Conservation (phyloP, 352 stramenopile species). For the Nothophytophthora sp. region DNA sequence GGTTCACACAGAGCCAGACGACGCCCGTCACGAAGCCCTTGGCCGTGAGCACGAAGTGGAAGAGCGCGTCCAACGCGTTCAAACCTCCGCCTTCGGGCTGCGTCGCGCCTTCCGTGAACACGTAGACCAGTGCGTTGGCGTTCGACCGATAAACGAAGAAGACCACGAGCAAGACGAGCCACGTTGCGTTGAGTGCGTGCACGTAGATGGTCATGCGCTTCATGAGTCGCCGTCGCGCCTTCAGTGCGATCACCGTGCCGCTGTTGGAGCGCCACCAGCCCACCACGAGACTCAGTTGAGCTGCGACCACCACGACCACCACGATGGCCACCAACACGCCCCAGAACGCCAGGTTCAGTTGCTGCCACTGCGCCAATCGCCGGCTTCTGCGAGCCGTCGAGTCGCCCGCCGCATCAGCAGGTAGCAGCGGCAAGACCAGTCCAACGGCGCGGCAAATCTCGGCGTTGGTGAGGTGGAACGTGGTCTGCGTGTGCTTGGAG, state of each 20-base stretch:
- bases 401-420: constrained; percentile 26
- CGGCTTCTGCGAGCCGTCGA: constrained; percentile 5
- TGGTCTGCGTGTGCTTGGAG: constrained; percentile 27
- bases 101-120: constrained; percentile 23
- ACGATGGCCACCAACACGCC: constrained; percentile 55
- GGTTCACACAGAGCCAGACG: constrained; percentile 71
- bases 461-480: constrained; percentile 39
- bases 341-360: constrained; percentile 63
- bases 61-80: constrained; percentile 47
- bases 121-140: constrained; percentile 28
- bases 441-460: constrained; percentile 56
- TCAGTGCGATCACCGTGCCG: constrained; percentile 70
- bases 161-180: constrained; percentile 56
- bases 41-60: constrained; percentile 59
- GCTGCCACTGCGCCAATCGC: constrained; percentile 52
- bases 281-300: constrained; percentile 59
- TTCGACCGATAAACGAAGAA: constrained; percentile 70
- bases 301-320: constrained; percentile 58
- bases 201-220: constrained; percentile 77
- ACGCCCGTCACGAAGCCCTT: constrained; percentile 68
- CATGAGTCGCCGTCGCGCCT: constrained; percentile 68
- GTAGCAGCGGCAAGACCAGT: constrained; percentile 51
- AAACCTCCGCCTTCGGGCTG: constrained; percentile 10
- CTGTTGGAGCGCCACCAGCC: constrained; percentile 81
- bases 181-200: constrained; percentile 66